A percentile compares a stretch with the other conserved stretches of the same genome.
These are phyloP conservation scores for Fraxinus pennsylvanica DNA, from an alignment of 257 asterid genomes.

Conservation along the genomic window DNA sequence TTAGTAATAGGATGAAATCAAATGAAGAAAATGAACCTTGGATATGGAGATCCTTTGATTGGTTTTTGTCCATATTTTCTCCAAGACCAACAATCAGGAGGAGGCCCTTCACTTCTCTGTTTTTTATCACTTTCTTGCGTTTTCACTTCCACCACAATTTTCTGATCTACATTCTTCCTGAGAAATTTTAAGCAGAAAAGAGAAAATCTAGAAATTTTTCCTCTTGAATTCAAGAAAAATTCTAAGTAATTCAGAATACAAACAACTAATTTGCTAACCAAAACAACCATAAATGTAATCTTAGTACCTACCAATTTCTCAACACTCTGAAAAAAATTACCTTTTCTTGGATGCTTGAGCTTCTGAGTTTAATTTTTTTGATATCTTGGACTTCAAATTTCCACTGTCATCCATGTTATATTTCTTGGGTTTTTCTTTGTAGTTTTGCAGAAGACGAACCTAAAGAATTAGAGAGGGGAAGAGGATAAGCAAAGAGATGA, in stretches of 20 bases:
- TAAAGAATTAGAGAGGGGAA: slow-evolving; percentile 28
- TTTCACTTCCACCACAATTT: slow-evolving; percentile 58
- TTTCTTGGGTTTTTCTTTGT: slow-evolving; percentile 1
- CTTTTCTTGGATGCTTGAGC: slow-evolving; percentile 57
- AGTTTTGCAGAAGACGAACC: slow-evolving; percentile 22
- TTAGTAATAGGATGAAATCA: neutral
- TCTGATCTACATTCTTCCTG: slow-evolving; percentile 54
- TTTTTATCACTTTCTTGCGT: slow-evolving; percentile 43
- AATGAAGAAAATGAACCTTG: slow-evolving; percentile 43
- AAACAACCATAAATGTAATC: no score
- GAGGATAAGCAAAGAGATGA: slow-evolving; percentile 36
- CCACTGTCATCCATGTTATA: neutral
- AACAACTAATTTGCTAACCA: neutral
- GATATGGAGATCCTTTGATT: slow-evolving; percentile 75
- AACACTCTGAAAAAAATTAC: slow-evolving; percentile 24
- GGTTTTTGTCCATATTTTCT: slow-evolving; percentile 82
- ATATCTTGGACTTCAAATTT: slow-evolving; percentile 24
- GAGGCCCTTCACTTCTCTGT: slow-evolving; percentile 65
- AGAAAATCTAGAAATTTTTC: neutral
- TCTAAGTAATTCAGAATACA: neutral
- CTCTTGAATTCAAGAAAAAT: neutral
- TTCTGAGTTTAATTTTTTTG: slow-evolving; percentile 24
- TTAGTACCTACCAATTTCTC: neutral
- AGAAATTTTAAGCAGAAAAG: slow-evolving; percentile 5
- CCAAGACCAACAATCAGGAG: slow-evolving; percentile 69